Conservation (phyloP, 2,329 filamentous ascomycete species). For the Ceratocystiopsis minuta region DNA sequence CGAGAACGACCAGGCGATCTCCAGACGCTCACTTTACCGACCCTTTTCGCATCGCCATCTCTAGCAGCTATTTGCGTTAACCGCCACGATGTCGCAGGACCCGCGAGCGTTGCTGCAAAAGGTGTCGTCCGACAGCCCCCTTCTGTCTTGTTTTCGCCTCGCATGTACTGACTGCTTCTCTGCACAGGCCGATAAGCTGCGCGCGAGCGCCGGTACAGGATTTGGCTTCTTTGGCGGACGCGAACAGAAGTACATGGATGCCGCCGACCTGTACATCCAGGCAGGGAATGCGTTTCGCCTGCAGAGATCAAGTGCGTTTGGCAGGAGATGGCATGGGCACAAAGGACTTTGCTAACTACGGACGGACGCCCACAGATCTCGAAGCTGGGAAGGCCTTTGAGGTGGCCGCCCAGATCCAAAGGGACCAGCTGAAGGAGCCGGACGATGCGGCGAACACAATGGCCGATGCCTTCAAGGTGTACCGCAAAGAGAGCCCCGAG, state of each 20-base stretch:
- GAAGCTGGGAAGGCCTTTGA: slow-evolving; percentile 81
- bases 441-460: slow-evolving; percentile 82
- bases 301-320: slow-evolving; percentile 55
- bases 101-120: slow-evolving; percentile 64
- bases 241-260: slow-evolving; percentile 77
- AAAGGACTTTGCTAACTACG: neutral
- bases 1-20: neutral
- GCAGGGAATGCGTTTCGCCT: slow-evolving; percentile 85
- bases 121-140: slow-evolving; percentile 25
- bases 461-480: slow-evolving; percentile 87
- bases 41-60: too few relatives aligned
- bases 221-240: slow-evolving; percentile 81
- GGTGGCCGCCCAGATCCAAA: slow-evolving; percentile 66
- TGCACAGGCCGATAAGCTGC: slow-evolving; percentile 67
- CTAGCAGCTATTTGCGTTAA: neutral
- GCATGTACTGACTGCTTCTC: neutral
- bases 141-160: neutral
- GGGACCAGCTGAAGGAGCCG: slow-evolving; percentile 66
- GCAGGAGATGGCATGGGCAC: too few relatives aligned
- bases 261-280: slow-evolving; percentile 71
- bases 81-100: slow-evolving; percentile 29
- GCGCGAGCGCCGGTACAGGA: slow-evolving; percentile 54
- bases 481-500: slow-evolving; percentile 67
- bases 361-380: slow-evolving; percentile 34
- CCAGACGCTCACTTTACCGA: neutral